These are phyloP conservation scores for Phytopythium litorale DNA, from an alignment of 352 stramenopile species.

Conservation along the genomic window DNA sequence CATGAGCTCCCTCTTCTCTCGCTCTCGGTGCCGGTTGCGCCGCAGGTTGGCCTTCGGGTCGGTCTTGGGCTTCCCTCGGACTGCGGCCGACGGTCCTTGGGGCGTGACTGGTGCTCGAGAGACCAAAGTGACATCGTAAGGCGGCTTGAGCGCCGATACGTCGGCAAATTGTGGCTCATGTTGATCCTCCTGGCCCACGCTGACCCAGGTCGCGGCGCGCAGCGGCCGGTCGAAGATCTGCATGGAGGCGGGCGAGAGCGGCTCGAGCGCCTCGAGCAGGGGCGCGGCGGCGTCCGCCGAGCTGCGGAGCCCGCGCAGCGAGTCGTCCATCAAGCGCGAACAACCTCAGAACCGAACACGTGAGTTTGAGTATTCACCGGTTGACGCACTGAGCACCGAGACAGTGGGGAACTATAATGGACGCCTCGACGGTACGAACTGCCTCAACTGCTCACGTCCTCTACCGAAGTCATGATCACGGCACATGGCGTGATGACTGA, in stretches of 20 bases:
- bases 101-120: neutral
- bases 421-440: neutral
- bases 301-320: too few species aligned
- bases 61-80: neutral
- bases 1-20: conserved; percentile 4
- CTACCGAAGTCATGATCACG: too few species aligned
- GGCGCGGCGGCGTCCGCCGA: neutral
- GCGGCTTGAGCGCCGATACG: neutral
- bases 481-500: too few species aligned
- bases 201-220: neutral
- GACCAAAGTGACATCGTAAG: neutral
- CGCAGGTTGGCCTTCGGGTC: neutral
- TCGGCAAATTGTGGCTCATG: too few species aligned
- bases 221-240: neutral
- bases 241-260: neutral
- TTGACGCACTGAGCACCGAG: neutral
- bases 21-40: conserved; percentile 3
- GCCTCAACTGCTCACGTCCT: too few species aligned
- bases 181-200: neutral
- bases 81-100: neutral
- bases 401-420: neutral
- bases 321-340: neutral
- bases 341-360: neutral
- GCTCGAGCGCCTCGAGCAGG: conserved; percentile 1
- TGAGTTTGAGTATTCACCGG: neutral